Conservation (phyloP, 2,329 filamentous ascomycete species). For the Colletotrichum liaoningense region DNA sequence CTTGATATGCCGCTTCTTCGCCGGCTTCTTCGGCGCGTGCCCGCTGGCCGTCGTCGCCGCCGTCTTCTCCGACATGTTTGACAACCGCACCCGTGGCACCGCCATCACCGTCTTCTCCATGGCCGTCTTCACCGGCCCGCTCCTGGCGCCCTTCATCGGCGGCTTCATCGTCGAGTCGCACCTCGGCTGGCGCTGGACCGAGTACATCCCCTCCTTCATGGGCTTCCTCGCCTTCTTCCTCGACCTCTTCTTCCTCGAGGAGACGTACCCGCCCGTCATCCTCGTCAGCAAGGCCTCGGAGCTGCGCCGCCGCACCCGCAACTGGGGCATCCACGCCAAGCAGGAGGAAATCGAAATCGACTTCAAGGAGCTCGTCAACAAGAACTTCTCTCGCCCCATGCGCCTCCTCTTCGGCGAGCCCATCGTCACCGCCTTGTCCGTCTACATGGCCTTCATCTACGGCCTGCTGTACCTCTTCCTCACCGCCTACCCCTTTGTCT, state of each 20-base stretch:
- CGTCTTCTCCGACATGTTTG: slow-evolving; percentile 79
- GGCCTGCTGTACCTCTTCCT: slow-evolving; percentile 86
- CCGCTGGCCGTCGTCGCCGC: slow-evolving; percentile 77
- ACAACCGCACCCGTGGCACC: slow-evolving; percentile 70
- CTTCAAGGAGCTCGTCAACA: slow-evolving; percentile 70
- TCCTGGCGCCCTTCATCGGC: slow-evolving; percentile 76
- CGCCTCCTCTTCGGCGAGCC: slow-evolving; percentile 76
- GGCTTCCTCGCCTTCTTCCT: slow-evolving; percentile 69
- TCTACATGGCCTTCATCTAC: slow-evolving; percentile 83
- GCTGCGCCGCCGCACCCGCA: slow-evolving; percentile 71
- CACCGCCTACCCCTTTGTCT: slow-evolving; percentile 86
- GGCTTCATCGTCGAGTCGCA: slow-evolving; percentile 73
- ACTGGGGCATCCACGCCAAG: slow-evolving; percentile 79
- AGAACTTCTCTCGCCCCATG: slow-evolving; percentile 76
- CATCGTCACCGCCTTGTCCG: slow-evolving; percentile 74
- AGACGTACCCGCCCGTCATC: slow-evolving; percentile 78
- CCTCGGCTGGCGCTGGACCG: slow-evolving; percentile 80
- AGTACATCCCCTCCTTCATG: slow-evolving; percentile 73
- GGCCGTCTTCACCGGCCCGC: slow-evolving; percentile 74
- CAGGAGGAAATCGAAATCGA: slow-evolving; percentile 79
- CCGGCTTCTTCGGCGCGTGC: slow-evolving; percentile 78
- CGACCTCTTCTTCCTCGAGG: slow-evolving; percentile 72
- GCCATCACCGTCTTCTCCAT: slow-evolving; percentile 70
- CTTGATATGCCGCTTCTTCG: slow-evolving; percentile 78
- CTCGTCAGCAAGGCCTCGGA: slow-evolving; percentile 70